Evolutionary conservation across 805 yeast species (phyloP), one percentile per base, ranked within the genome.

Genomic region (Wickerhamiella dianesei): DNA sequence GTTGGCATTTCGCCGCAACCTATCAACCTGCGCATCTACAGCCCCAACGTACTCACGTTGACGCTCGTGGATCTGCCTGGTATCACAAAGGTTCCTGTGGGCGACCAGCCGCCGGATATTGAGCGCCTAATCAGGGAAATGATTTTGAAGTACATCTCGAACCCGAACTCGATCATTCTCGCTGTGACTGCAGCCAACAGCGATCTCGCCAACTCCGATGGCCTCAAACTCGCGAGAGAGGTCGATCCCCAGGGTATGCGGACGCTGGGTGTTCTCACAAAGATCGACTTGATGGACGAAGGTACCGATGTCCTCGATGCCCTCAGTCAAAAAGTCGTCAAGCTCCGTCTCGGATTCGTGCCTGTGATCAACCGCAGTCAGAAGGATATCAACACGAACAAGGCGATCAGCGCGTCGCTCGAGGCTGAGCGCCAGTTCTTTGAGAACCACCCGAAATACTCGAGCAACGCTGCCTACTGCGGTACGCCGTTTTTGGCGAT

Each of bases 321-420:
- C 57, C 71, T 92, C 59, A 88, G 96, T 12, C 96, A 96, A 48
- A 76, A 96, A 63, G 89, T 92, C 44, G 89, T 92, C 59, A 97
- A 97, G 5, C 75, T 92, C 59, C 77, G 96, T 65, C 83, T 85
- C 51, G 98, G 98, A 48, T 92, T 89, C 59, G 92, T 92, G 50
- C 97, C 98, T 2, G 98, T 92, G 44, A 88, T 88, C 57, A 87
- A 87, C 65, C 77, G 98, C 69, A 96, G 97, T 60, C 98, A 92
- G 71, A 86, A 83, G 62, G 98, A 92, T 68, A 92, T 92, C 57
- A 92, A 86, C 65, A 65, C 67, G 51, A 80, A 80, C 60, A 89
- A 89, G 66, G 80, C 95, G 21, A 89, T 92, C 57, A 76, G 86
- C 62, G 81, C 80, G 37, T 96, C 98, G 2, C 72, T 92, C 54